Evolutionary conservation across 768 basidiomycete genomes (phyloP), one percentile per base, ranked within the genome.

Genomic region (Rhodotorula diobovata): DNA sequence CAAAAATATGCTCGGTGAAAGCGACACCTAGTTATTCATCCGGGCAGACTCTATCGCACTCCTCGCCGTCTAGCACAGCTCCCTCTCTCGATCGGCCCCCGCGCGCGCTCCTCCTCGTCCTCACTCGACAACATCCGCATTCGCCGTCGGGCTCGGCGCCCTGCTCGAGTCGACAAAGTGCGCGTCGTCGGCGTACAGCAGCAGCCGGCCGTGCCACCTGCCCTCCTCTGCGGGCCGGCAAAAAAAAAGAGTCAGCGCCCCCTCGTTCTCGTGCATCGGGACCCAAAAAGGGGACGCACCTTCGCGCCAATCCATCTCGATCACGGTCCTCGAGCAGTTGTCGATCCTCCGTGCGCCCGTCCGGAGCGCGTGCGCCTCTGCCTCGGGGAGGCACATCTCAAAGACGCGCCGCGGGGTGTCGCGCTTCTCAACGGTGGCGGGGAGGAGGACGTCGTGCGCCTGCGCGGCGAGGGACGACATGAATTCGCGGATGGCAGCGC

Each of bases 401-500:
- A 62, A 71, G 2, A 28, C n/a, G n/a, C 62, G 37, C 23, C 45
- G n/a, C n/a, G n/a, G n/a, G n/a, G n/a, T 16, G 23, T 23, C 60
- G 9, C 30, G 32, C 25, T 46, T 35, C 6, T 30, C 28, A 43
- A 68, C 34, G 25, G 28, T n/a, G n/a, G n/a, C n/a, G n/a, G n/a
- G n/a, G n/a, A n/a, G 51, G 51, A 53, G 51, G n/a, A 53, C 51
- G 51, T 53, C 51, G n/a, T 53, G 51, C 51, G 51, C 28, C 51
- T 53, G 51, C 51, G 51, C 28, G 15, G n/a, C 51, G 23, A 75
- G 61, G 7, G 62, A 66, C 4, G 50, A 60, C 50, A 75, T 41
- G 64, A 75, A 68, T 34, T 66, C 64, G 11, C 70, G 70, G 46
- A 75, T 71, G 21, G 70, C 55, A 34, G 70, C 74, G 43, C 74